Evolutionary conservation across 2,329 filamentous ascomycete genomes (phyloP).

Genomic region (Talaromyces sp.): DNA sequence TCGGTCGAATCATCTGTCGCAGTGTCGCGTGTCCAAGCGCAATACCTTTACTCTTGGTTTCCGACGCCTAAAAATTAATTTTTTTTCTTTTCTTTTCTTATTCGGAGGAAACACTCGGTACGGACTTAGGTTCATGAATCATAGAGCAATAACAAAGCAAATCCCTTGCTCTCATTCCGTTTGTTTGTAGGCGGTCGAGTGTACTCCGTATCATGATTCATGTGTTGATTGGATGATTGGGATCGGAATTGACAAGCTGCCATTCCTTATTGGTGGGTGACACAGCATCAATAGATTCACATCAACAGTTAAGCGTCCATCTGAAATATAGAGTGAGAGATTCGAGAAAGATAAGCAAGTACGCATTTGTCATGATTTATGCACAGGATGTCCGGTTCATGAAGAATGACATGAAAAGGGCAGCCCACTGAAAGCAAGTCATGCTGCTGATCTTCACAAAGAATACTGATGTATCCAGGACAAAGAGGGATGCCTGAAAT

Average conservation of each 20-base stretch:
- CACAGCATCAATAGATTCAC: background rate
- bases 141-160: background rate
- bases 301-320: background rate
- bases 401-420: no score
- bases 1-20: background rate
- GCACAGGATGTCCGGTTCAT: no score
- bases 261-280: background rate
- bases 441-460: no score
- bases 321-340: background rate
- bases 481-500: background rate
- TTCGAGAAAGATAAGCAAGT: background rate
- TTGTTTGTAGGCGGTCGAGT: background rate
- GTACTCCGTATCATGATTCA: background rate
- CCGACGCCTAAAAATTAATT: background rate
- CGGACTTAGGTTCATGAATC: background rate
- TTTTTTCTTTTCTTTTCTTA: background rate
- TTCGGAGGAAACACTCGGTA: background rate
- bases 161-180: background rate
- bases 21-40: background rate
- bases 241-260: background rate
- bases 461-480: no score
- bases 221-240: no score
- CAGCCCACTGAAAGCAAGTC: no score
- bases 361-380: no score
- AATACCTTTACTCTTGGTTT: background rate